Conservation (phyloP, 768 basidiomycete species). For the Boletus vinaceobasis region DNA sequence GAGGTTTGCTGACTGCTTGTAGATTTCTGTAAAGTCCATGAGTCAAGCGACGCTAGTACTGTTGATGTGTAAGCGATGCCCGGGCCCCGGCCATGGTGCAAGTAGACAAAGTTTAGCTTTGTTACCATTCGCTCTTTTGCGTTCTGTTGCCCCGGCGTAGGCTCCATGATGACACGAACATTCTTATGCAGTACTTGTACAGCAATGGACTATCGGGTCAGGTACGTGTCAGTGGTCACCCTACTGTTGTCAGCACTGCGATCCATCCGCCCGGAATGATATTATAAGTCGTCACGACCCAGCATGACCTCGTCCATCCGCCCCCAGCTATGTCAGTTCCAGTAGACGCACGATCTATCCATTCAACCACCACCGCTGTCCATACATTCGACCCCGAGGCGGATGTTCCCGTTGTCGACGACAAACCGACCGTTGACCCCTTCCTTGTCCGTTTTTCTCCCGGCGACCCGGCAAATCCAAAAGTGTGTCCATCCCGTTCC, state of each 20-base stretch:
- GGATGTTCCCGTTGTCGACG: slow-evolving; percentile 7
- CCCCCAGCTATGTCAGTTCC: slow-evolving; percentile 6
- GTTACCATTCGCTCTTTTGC: no score
- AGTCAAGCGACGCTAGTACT: no score
- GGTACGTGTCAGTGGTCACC: slow-evolving; percentile 10
- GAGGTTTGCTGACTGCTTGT: slow-evolving; percentile 67
- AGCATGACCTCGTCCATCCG: neutral
- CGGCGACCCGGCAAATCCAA: slow-evolving; percentile 45
- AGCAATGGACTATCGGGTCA: neutral
- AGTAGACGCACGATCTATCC: slow-evolving; percentile 15
- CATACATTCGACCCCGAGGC: slow-evolving; percentile 11
- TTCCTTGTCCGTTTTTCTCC: slow-evolving; percentile 31
- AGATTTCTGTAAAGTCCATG: slow-evolving; percentile 89
- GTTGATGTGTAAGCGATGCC: neutral
- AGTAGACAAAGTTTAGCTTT: no score
- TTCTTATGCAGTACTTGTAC: neutral
- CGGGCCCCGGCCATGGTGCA: no score
- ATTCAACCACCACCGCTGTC: slow-evolving; percentile 13
- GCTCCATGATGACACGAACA: no score
- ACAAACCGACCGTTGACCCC: slow-evolving; percentile 21
- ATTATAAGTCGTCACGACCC: slow-evolving; percentile 10
- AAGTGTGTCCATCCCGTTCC: slow-evolving; percentile 30
- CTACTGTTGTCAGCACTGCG: slow-evolving; percentile 15
- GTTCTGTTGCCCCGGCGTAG: no score
- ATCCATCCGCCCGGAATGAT: neutral